phyloP scores from a whole-genome alignment of 495 filamentous ascomycete species.

The Symbiotaphrina buchneri region DNA sequence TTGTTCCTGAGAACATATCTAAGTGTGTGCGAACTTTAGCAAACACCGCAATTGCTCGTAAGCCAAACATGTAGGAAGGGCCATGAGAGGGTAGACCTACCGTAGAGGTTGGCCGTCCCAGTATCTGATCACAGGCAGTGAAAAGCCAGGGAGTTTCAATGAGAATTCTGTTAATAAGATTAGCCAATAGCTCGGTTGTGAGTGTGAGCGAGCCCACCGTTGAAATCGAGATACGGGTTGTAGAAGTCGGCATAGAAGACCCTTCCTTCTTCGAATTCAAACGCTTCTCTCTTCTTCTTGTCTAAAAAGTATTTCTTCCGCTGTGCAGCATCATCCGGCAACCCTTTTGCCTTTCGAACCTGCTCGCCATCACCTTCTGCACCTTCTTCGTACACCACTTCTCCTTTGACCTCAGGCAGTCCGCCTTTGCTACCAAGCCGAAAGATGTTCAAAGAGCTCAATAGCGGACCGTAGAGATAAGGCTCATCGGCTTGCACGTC shows the following conservation, averaged over 20 bases:
- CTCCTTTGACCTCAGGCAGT: slow-evolving; percentile 18
- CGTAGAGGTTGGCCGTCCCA: slow-evolving; percentile 48
- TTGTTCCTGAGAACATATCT: slow-evolving; percentile 77
- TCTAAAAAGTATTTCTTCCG: slow-evolving; percentile 43
- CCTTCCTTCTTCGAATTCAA: slow-evolving; percentile 33
- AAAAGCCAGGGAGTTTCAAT: slow-evolving; percentile 60
- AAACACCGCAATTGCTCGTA: not conserved
- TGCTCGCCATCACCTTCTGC: slow-evolving; percentile 34
- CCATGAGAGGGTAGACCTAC: slow-evolving; percentile 14
- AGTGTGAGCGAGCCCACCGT: slow-evolving; percentile 18
- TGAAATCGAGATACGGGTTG: slow-evolving; percentile 81
- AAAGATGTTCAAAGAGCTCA: slow-evolving; percentile 53
- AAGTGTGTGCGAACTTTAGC: slow-evolving; percentile 38
- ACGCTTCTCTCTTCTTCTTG: slow-evolving; percentile 20
- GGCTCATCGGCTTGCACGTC: slow-evolving; percentile 74
- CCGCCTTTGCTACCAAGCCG: slow-evolving; percentile 31
- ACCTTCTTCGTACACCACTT: slow-evolving; percentile 46
- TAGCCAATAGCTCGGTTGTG: slow-evolving; percentile 1
- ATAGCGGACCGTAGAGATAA: slow-evolving; percentile 56
- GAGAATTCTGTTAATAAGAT: slow-evolving; percentile 31
- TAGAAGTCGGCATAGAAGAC: slow-evolving; percentile 67
- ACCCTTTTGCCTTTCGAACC: slow-evolving; percentile 19
- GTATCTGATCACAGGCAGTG: slow-evolving; percentile 52
- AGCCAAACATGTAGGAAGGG: slow-evolving; percentile 2
- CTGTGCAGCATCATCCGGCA: slow-evolving; percentile 27